Percentiles rank a stretch among this genome's conserved stretches.
Conservation (phyloP, 768 basidiomycete species). For the Hortiboletus campestris region DNA sequence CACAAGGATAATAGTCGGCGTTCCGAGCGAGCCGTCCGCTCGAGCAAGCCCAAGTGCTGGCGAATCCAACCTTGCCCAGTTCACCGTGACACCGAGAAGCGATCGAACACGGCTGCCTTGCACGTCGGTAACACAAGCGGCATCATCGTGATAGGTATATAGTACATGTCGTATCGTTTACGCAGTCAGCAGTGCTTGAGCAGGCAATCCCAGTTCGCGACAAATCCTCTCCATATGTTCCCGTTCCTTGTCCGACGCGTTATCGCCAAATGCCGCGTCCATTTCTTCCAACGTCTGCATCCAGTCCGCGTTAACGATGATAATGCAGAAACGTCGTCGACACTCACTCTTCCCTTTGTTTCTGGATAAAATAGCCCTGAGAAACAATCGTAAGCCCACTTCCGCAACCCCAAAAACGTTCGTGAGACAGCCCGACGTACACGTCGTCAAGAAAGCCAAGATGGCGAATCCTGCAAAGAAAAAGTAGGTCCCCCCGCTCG, state of each 20-base stretch:
- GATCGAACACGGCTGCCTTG: not conserved
- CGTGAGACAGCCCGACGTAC: slow-evolving; percentile 12
- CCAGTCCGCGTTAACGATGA: not conserved
- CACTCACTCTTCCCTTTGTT: slow-evolving; percentile 33
- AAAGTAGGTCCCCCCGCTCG: slow-evolving; percentile 27
- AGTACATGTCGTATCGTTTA: not conserved
- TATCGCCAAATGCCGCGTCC: slow-evolving; percentile 33
- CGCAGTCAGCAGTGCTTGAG: slow-evolving; percentile 20
- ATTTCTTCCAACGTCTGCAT: slow-evolving; percentile 34
- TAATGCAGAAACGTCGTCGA: not conserved
- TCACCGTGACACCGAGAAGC: too few species aligned
- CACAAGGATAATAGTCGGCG: too few species aligned
- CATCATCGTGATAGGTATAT: not conserved
- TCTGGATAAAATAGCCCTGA: slow-evolving; percentile 30
- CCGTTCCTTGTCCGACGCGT: slow-evolving; percentile 24
- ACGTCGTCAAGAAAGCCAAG: slow-evolving; percentile 28
- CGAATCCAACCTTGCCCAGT: too few species aligned
- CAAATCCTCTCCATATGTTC: slow-evolving; percentile 29
- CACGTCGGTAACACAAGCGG: not conserved
- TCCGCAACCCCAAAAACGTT: too few species aligned
- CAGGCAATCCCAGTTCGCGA: slow-evolving; percentile 29
- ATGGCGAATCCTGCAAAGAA: slow-evolving; percentile 28
- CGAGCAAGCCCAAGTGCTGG: too few species aligned
- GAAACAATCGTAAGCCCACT: not conserved
- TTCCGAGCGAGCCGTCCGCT: too few species aligned